Conservation (phyloP, 352 stramenopile genomes). For the Blastocystis sp. region DNA sequence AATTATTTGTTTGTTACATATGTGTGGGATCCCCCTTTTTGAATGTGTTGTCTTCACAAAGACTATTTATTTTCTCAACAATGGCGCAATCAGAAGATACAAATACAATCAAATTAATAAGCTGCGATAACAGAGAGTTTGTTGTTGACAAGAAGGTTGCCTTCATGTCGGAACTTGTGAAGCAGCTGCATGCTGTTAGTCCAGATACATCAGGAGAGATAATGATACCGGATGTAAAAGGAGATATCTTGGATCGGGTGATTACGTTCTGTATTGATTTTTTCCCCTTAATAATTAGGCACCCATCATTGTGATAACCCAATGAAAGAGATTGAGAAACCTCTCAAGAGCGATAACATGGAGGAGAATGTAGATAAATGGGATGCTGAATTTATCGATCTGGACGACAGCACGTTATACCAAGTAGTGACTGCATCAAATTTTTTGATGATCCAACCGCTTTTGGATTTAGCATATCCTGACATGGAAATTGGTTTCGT, state of each 20-base stretch:
- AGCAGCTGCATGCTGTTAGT: conserved; percentile 26
- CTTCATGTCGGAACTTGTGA: conserved; percentile 53
- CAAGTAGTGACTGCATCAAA: conserved; percentile 99
- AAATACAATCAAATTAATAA: conserved; percentile 34
- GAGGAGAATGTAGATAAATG: conserved; percentile 97
- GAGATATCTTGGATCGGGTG: conserved; percentile 64
- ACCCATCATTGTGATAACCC: conserved; percentile 79
- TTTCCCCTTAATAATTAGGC: not conserved
- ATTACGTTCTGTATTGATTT: conserved; percentile 65
- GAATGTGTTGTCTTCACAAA: not conserved
- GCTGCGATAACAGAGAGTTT: conserved; percentile 56
- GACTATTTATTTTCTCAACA: not conserved
- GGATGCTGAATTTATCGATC: conserved; percentile 97
- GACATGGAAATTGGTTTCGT: not conserved
- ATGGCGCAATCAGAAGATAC: not conserved
- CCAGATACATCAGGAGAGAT: conserved; percentile 18
- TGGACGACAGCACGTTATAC: conserved; percentile 97
- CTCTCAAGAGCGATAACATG: conserved; percentile 94
- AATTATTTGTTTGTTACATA: not conserved
- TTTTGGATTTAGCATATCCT: conserved; percentile 73
- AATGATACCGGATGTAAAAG: conserved; percentile 64
- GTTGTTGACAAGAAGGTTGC: not conserved
- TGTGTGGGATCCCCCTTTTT: not conserved
- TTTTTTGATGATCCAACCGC: conserved; percentile 93
- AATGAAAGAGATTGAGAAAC: conserved; percentile 99